Evolutionary conservation across 2,329 filamentous ascomycete species (phyloP).

Genomic region (Fusarium sp.): DNA sequence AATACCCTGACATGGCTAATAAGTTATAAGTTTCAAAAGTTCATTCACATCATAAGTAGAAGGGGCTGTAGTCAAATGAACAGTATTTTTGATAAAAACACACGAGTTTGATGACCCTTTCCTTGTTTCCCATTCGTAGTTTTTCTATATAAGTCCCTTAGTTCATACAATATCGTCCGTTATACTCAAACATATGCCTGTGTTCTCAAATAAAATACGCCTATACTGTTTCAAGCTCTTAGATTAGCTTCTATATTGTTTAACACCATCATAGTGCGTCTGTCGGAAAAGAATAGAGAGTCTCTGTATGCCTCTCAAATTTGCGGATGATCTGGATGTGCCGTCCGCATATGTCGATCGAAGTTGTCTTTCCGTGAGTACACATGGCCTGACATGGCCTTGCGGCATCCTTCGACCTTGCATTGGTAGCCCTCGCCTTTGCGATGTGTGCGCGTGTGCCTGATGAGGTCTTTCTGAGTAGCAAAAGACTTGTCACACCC

Average conservation of each 20-base stretch:
- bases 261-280: conserved; percentile 8
- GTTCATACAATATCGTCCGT: conserved; percentile 10
- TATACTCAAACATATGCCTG: conserved; percentile 23
- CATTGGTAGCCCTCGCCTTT: conserved; percentile 42
- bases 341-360: conserved; percentile 42
- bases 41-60: not conserved
- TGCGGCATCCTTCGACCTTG: conserved; percentile 40
- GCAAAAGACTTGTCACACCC: conserved; percentile 41
- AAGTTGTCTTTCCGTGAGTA: conserved; percentile 44
- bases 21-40: not conserved
- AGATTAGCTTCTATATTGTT: conserved; percentile 11
- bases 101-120: not conserved
- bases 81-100: not conserved
- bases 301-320: conserved; percentile 36
- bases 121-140: not conserved
- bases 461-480: conserved; percentile 41
- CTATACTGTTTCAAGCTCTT: conserved; percentile 4
- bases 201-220: conserved; percentile 11
- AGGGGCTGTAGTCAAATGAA: not conserved
- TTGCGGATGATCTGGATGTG: conserved; percentile 39
- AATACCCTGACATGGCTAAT: not conserved
- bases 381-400: conserved; percentile 41
- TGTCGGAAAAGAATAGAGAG: conserved; percentile 31
- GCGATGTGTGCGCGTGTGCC: conserved; percentile 40
- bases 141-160: conserved; percentile 6